Evolutionary conservation across 768 basidiomycete species (phyloP).

Genomic region (Mrakia gelida): DNA sequence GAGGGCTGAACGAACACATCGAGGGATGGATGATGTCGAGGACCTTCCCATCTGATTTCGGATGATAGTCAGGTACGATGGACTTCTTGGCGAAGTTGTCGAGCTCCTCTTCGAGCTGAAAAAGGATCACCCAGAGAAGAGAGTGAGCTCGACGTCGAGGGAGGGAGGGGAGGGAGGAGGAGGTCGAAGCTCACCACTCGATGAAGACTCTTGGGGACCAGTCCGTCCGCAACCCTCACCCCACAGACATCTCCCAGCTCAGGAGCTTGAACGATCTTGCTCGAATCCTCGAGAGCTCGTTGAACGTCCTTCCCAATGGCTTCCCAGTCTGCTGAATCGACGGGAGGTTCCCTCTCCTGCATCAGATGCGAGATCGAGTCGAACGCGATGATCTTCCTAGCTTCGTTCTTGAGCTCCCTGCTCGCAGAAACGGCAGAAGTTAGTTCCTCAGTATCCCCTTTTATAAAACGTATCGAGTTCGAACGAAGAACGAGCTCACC

Average conservation of each 20-base stretch:
- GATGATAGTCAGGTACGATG: slow-evolving; percentile 15
- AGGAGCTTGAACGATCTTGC: background rate
- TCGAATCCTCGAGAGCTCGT: background rate
- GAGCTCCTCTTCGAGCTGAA: slow-evolving; percentile 19
- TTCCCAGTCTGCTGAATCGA: background rate
- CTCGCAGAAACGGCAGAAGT: too few relatives aligned
- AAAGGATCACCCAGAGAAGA: too few relatives aligned
- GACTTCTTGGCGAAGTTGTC: background rate
- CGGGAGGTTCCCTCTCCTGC: background rate
- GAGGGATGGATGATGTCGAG: slow-evolving; percentile 29
- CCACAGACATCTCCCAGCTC: slow-evolving; percentile 13
- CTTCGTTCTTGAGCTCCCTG: slow-evolving; percentile 31
- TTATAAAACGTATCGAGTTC: too few relatives aligned
- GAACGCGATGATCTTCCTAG: background rate
- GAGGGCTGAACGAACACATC: slow-evolving; percentile 3
- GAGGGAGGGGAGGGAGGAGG: background rate
- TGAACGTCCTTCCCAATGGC: background rate
- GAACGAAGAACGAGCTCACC: background rate
- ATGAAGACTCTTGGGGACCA: slow-evolving; percentile 17
- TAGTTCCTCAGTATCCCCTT: too few relatives aligned
- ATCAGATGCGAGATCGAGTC: background rate
- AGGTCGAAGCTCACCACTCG: slow-evolving; percentile 4
- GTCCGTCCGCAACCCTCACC: too few relatives aligned
- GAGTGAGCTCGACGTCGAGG: background rate
- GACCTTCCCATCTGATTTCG: slow-evolving; percentile 27